Evolutionary conservation across 345 rosid genomes (phyloP), one percentile per base, ranked within the genome.

Genomic region (Hypericum perforatum): DNA sequence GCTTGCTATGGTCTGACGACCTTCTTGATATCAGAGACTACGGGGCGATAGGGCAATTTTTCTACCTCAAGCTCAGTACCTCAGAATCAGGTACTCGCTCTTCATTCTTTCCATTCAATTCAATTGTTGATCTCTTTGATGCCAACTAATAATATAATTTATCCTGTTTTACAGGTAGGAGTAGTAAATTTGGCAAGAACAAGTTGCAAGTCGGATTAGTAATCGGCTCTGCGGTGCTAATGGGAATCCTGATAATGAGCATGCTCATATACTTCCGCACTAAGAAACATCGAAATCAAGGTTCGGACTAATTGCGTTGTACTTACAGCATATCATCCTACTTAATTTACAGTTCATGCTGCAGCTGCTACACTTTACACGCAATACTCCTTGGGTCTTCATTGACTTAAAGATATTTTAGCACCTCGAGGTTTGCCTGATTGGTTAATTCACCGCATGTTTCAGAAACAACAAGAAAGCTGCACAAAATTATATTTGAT

Each of bases 1-100:
- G 50, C 22, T 46, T 46, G 50, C 6, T 46, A 32, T 46, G 50
- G 50, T 46, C 22, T 46, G 50, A 32, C 22, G 50, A 46, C 29
- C 50, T 46, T 13, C 22, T 13, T 5, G 50, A 46, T 13, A 13
- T 46, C 29, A 46, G 50, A 32, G 9, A 46, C 4, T 46, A 46
- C 50, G 50, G 14, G 2, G 22, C 2, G 1, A 32, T 10, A 11
- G 50, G 50, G 1, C 50, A 46, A 12, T 8, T 6, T 5, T 32
- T 46, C 14, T 46, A 13, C 32, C 9, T 46, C 4, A n/a, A 32
- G 22, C 4, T 46, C 29, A 12, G 29, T 46, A 8, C 15, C 5
- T 5, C 50, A 46, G 14, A 6, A 46, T 5, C 14, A 1, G 22
- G 22, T 9, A 6, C 12, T 8, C 16, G 29, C 7, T 13, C 29